Base-by-base conservation (phyloP, 371 early-diverging fungal species). In the Mucor lusitanicus region DNA sequence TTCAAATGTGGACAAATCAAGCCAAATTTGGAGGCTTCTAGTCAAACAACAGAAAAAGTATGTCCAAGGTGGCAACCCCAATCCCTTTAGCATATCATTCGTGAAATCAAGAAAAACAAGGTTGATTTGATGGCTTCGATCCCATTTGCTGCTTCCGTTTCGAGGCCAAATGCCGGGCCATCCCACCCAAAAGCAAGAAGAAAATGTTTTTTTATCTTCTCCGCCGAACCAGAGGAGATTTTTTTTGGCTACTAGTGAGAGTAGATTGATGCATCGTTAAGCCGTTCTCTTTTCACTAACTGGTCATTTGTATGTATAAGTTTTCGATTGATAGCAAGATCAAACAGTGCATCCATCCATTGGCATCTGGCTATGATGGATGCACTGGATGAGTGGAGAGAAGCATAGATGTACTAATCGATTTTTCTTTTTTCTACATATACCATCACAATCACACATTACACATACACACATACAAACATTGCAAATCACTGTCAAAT, bases 221-320 rank as follows among this genome's bases (percentile, higher is more conserved):
- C 32, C 7, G 68, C 69, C 13, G 69, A 69, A 48, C 71, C 27
- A 64, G 33, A 8, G 44, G 37, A 56, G 21, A 37, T 27, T 60
- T 69, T 69, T 64, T 59, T 64, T 46, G 59, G 46, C 64, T 72
- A 72, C 69, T 62, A 59, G 53, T 60, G 50, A 61, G n/a, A 48
- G 40, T 35, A 56, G 55, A 32, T 48, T 48, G 48, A 64, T 64
- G 64, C 53, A 68, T 40, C 60, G 35, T 57, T 63, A 60, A 66
- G 58, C 66, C 74, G 64, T 74, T 72, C 75, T 77, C 71, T 77
- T 73, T 74, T 67, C 67, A 69, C 70, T 72, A 61, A 76, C 76
- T 76, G 76, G 76, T 76, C 73, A 76, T 76, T 66, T 67, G 76
- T 76, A 76, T 63, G 76, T 76, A 71, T 70, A 59, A 46, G 55